Conservation (phyloP, 768 basidiomycete genomes). For the Suillus subalutaceus region DNA sequence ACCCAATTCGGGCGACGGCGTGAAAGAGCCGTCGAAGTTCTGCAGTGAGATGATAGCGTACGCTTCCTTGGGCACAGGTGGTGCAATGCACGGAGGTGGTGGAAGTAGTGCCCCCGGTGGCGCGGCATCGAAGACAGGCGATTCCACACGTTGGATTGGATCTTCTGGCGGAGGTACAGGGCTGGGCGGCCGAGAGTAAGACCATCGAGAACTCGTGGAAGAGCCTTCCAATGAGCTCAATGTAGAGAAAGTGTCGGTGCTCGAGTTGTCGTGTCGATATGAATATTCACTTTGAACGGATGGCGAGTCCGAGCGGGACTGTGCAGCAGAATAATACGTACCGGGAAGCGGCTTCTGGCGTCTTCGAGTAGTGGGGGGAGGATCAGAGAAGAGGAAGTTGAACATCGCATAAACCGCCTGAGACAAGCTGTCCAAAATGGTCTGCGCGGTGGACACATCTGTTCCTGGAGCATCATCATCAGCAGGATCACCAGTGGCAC, state of each 20-base stretch:
- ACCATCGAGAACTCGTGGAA: conserved; percentile 40
- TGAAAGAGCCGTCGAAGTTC: conserved; percentile 53
- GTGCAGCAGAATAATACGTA: conserved; percentile 27
- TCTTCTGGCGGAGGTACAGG: conserved; percentile 30
- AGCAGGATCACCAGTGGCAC: background rate
- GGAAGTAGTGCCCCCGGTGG: conserved; percentile 10
- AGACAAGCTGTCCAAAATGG: conserved; percentile 21
- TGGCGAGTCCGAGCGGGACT: conserved; percentile 16
- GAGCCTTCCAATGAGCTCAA: conserved; percentile 50
- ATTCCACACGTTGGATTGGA: conserved; percentile 31
- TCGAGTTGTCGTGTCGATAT: conserved; percentile 29
- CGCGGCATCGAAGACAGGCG: conserved; percentile 30
- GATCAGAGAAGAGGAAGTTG: conserved; percentile 9
- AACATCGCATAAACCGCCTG: conserved; percentile 23
- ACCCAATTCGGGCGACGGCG: conserved; percentile 30
- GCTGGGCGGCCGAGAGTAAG: conserved; percentile 22
- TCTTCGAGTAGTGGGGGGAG: conserved; percentile 6
- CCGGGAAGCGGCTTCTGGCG: conserved; percentile 21
- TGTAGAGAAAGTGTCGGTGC: conserved; percentile 44
- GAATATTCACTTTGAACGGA: conserved; percentile 11
- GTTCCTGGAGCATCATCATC: background rate
- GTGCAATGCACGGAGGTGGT: conserved; percentile 1
- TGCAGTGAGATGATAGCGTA: conserved; percentile 43
- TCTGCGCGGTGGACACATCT: conserved; percentile 17
- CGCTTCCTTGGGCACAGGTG: conserved; percentile 29